Percentiles rank a stretch among this genome's conserved stretches.
phyloP scores from a whole-genome alignment of 140 eudicot species.

The Senecio squalidus region DNA sequence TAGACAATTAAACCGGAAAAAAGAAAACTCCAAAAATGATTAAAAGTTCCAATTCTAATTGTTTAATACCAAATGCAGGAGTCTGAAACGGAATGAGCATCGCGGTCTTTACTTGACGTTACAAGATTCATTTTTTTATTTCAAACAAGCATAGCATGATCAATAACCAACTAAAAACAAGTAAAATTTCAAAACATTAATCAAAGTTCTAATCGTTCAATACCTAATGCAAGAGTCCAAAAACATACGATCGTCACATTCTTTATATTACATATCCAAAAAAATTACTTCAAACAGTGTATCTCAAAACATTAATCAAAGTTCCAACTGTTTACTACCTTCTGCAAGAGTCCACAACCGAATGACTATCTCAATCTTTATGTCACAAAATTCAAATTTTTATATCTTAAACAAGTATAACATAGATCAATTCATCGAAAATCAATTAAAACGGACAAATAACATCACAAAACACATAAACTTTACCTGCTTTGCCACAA shows the following conservation, averaged over 20 bases:
- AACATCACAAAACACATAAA: conserved; percentile 12
- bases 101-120: too few species aligned
- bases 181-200: neutral
- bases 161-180: too few species aligned
- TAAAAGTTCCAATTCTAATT: too few species aligned
- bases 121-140: too few species aligned
- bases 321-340: neutral
- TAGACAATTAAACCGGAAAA: too few species aligned
- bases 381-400: neutral
- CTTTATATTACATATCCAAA: neutral
- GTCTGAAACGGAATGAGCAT: too few species aligned
- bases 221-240: neutral
- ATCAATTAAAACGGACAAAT: neutral
- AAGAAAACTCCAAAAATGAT: too few species aligned
- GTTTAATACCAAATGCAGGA: too few species aligned
- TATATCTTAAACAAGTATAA: neutral
- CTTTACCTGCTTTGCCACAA: conserved; percentile 68
- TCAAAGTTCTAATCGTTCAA: neutral
- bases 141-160: too few species aligned
- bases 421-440: conserved; percentile 1
- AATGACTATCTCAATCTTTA: neutral
- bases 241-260: neutral
- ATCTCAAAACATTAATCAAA: neutral
- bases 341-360: neutral
- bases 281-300: neutral